A percentile compares a stretch with the other conserved stretches of the same genome.
These are phyloP conservation scores for Evernia prunastri DNA, from an alignment of 495 filamentous ascomycete genomes.

Conservation along the genomic window DNA sequence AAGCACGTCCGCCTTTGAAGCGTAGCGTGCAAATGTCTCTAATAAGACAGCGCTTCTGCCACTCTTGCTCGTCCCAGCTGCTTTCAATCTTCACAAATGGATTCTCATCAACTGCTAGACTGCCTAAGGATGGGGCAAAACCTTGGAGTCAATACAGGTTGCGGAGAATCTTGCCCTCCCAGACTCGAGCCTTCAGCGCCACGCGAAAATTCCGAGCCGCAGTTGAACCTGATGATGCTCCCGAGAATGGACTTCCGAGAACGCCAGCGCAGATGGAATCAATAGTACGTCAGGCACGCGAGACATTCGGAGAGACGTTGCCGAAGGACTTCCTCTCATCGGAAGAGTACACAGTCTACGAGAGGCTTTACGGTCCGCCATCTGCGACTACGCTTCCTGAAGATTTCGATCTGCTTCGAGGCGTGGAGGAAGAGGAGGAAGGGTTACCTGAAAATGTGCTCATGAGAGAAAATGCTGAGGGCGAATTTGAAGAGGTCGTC, in stretches of 20 bases:
- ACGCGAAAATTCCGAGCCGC: neutral
- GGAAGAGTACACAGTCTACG: conserved; percentile 68
- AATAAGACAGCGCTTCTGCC: conserved; percentile 16
- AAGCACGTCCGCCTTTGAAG: neutral
- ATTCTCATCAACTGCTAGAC: conserved; percentile 9
- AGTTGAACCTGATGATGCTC: neutral
- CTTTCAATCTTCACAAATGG: conserved; percentile 20
- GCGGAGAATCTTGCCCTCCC: neutral
- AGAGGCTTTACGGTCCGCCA: conserved; percentile 71
- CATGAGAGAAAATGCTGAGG: conserved; percentile 53
- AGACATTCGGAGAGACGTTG: conserved; percentile 68
- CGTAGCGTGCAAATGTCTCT: conserved; percentile 1
- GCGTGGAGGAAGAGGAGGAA: conserved; percentile 30
- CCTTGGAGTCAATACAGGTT: neutral
- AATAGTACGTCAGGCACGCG: conserved; percentile 61
- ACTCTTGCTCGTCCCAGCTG: conserved; percentile 17
- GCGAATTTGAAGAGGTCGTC: conserved; percentile 53
- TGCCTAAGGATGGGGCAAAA: conserved; percentile 10
- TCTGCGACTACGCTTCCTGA: conserved; percentile 48
- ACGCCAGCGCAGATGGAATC: conserved; percentile 40
- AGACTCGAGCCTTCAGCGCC: conserved; percentile 8
- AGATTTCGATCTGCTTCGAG: conserved; percentile 49
- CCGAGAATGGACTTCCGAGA: neutral
- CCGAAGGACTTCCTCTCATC: conserved; percentile 65
- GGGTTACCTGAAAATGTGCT: conserved; percentile 37